Evolutionary conservation across 257 asterid species (phyloP).

Genomic region (Thymus mandschuricus): DNA sequence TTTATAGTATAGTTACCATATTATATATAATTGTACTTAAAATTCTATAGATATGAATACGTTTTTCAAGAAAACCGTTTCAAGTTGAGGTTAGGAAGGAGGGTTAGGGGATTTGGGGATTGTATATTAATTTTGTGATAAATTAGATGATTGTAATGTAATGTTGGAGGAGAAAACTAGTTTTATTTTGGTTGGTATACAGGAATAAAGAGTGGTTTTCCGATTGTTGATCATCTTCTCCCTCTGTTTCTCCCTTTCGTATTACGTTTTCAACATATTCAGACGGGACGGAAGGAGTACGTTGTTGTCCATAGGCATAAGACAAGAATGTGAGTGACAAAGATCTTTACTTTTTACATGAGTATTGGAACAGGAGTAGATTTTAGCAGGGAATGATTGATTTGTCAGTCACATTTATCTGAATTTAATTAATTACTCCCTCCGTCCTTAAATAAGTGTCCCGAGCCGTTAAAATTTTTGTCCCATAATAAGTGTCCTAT

Average conservation of each 20-base stretch:
- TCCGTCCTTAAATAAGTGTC: no score
- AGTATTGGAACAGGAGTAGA: conserved; percentile 11
- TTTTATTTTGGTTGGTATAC: conserved; percentile 58
- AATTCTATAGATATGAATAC: conserved; percentile 41
- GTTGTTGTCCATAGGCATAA: conserved; percentile 23
- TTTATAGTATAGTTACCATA: conserved; percentile 38
- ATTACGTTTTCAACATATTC: no score
- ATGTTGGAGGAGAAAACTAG: conserved; percentile 38
- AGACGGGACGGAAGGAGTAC: no score
- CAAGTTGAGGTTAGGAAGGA: conserved; percentile 57
- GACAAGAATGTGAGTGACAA: conserved; percentile 24
- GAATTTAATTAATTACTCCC: conserved; percentile 9
- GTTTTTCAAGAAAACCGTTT: conserved; percentile 50
- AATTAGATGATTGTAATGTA: conserved; percentile 62
- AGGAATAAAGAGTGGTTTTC: conserved; percentile 47
- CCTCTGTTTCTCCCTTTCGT: neutral
- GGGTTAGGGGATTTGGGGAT: conserved; percentile 53
- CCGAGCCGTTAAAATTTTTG: no score
- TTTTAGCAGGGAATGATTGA: conserved; percentile 32
- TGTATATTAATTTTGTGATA: conserved; percentile 82
- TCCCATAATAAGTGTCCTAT: no score
- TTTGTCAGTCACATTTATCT: conserved; percentile 26
- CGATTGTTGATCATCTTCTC: conserved; percentile 7
- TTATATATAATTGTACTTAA: conserved; percentile 30
- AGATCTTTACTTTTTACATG: neutral